Base-by-base conservation (phyloP, 2,329 filamentous ascomycete species). In the Alternaria sp. region DNA sequence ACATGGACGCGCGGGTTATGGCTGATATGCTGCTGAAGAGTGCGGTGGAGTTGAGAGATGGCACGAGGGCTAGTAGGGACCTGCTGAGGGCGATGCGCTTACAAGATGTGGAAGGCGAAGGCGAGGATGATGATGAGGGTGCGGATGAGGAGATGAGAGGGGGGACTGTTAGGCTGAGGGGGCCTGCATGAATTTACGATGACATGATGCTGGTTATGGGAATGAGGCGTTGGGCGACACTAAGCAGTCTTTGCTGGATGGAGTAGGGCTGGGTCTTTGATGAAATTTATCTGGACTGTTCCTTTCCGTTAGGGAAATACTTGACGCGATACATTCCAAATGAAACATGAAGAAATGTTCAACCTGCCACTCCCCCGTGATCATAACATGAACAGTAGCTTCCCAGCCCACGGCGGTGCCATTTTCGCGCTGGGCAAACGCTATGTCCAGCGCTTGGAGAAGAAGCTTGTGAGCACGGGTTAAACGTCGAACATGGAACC, bases 71-170 rank as follows among this genome's bases (percentile, higher is more conserved):
- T 19, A 66, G 69, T 25, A 61, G 76, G 21, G 75, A 77, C 59
- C 45, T 79, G 54, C 49, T 80, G n/a, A 66, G 72, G 54, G 72
- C 73, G 6, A 77, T 78, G 75, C 65, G 68, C 47, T 66, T 77
- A 62, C 70, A 71, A 36, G 74, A 76, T 55, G 72, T 71, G 3
- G 59, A 57, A n/a, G 69, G 65, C n/a, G 62, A 61, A 2, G 66
- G 46, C 3, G 68, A 52, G 10, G 62, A 54, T 7, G 55, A 49
- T 5, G 54, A 49, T 5, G 54, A 47, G 2, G 40, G 26, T 4
- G 45, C 21, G 8, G 61, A 57, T 21, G 58, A 54, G 13, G 62
- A 54, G 43, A 54, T 54, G 61, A 60, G 58, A 12, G 52, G 40
- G 12, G 50, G 44, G 17, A 69, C 67, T 5, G 67, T 67, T 7